Base-by-base conservation (phyloP, 495 filamentous ascomycete genomes). In the Elasticomyces elasticus region DNA sequence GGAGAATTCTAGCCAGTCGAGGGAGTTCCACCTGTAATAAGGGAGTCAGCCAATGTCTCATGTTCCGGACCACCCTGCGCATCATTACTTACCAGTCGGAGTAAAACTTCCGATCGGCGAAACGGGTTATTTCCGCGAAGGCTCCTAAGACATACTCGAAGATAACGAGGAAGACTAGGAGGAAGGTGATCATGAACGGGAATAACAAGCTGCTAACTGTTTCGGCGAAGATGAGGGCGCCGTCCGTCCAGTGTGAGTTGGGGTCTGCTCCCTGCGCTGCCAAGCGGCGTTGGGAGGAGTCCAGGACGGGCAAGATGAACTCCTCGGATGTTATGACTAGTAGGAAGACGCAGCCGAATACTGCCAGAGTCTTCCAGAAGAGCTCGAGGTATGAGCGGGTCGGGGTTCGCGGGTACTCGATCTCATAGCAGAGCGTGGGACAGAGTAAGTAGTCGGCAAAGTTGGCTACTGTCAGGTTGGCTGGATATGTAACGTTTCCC, bases 311-410 rank as follows among this genome's bases (percentile, higher is more conserved):
- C 0, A 95, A 75, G 66, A 98, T 94, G 70, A 95, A 98, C 63
- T 98, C 92, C 67, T 97, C 92, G 48, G 85, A 90, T 5, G 82
- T 87, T 55, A 96, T 73, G 0, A 87, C 95, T 50, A 98, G 72
- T 10, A 98, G 78, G 71, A 96, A 98, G 62, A 98, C 94, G 66
- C 91, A 95, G 19, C 92, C 92, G 68, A 96, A 96, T 12, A 91
- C 82, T 28, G 92, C 92, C n/a, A 85, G 73, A 25, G 85, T 77
- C 70, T 97, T 97, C 66, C 80, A 85, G 28, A 83, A 78, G 27
- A 98, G 76, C 56, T 91, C 83, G n/a, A 77, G 73, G 87, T 87
- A 95, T 57, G 83, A 76, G 25, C 86, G 80, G 7, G 74, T 72
- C 3, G 74, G 69, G 37, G 80, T 91, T 24, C 92, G 83, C 1